Base-by-base conservation (phyloP, 1,284 basidiomycete genomes). In the Ganoderma resinaceum region DNA sequence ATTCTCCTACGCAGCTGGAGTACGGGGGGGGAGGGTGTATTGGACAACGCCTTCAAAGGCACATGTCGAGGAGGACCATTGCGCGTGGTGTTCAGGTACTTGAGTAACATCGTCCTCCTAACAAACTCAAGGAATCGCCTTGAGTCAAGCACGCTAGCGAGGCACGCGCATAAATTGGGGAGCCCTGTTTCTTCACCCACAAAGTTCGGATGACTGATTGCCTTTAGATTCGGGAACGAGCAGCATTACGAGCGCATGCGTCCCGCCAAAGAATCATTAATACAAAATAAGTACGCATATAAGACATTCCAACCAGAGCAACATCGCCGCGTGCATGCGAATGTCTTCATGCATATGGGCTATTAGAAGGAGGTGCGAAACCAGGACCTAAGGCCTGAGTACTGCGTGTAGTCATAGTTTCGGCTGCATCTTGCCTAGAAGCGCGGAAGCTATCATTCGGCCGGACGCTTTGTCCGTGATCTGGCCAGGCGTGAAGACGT, bases 401-500 rank as follows among this genome's bases (percentile, higher is more conserved):
- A 18, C 52, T 14, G 16, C 26, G 29, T 7, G 29, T 18, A 11
- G n/a, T 59, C 94, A 94, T 75, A 86, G 84, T 23, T 65, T 65
- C n/a, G 90, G 90, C 74, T 91, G 89, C 90, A 91, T 92, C 79
- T 91, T 91, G 79, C 86, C 91, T 57, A 91, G 78, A 71, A 89
- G 85, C 0, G 88, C 89, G 3, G 90, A 91, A 11, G 90, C 91
- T 55, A 91, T 80, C 52, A 87, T 80, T 67, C 87, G 80, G 9
- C 88, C 88, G 7, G 84, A 83, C 60, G 81, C 77, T 72, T 86
- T 89, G 75, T 90, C 86, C 38, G 85, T 73, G 62, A 91, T 82
- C 89, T 91, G 70, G 3, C 33, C 16, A 29, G 31, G 31, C n/a
- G 9, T 12, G 35, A 57, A 9, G 65, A 20, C 40, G 46, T 49